Percentiles rank a stretch among this genome's conserved stretches.
Evolutionary conservation across 331 rosid genomes (phyloP).

Genomic region (Pyrus hybrid): DNA sequence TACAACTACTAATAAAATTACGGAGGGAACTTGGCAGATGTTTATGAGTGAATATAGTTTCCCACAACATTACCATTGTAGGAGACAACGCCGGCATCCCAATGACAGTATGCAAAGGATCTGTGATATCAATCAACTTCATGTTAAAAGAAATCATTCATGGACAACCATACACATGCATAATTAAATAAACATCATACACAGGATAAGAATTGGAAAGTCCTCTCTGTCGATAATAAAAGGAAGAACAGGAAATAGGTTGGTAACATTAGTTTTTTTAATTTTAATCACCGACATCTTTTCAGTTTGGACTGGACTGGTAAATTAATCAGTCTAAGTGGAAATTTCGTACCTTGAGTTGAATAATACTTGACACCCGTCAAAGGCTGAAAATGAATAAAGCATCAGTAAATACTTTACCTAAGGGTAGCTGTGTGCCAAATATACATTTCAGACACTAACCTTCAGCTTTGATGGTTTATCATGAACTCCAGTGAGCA

Average conservation of each 20-base stretch:
- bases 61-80: slow-evolving; percentile 68
- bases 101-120: slow-evolving; percentile 58
- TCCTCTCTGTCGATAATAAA: neutral
- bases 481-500: slow-evolving; percentile 39
- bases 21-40: slow-evolving; percentile 3
- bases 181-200: neutral
- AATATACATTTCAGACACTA: slow-evolving; percentile 26
- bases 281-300: neutral
- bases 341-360: slow-evolving; percentile 51
- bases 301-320: neutral
- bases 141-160: slow-evolving; percentile 10
- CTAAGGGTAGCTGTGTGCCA: neutral
- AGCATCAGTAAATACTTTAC: slow-evolving; percentile 23
- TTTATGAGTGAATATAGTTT: neutral
- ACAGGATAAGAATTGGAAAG: neutral
- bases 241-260: neutral
- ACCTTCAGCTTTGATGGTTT: slow-evolving; percentile 52
- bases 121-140: slow-evolving; percentile 31
- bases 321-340: neutral
- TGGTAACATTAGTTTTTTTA: neutral
- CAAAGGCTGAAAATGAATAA: slow-evolving; percentile 37
- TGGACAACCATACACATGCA: no score
- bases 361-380: slow-evolving; percentile 62
- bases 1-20: slow-evolving; percentile 11
- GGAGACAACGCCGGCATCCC: slow-evolving; percentile 97